Percentiles rank a stretch among this genome's conserved stretches.
These are phyloP conservation scores for Hypoxylon sp. DNA, from an alignment of 2,329 filamentous ascomycete genomes.

Conservation along the genomic window DNA sequence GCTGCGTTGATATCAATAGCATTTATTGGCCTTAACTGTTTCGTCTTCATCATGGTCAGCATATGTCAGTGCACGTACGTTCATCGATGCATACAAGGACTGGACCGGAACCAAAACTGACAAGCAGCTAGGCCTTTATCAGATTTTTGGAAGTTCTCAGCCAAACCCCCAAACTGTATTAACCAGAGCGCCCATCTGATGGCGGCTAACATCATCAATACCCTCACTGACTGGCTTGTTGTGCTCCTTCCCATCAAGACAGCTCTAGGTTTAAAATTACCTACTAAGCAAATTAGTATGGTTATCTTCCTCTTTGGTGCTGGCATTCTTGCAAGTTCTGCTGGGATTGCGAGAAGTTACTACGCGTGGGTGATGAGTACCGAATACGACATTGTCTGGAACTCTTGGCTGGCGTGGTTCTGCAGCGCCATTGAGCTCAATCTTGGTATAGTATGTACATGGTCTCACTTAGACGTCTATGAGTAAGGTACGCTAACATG, in stretches of 20 bases:
- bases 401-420: constrained; percentile 56
- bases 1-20: constrained; percentile 52
- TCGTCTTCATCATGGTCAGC: constrained; percentile 57
- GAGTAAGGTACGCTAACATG: constrained; percentile 8
- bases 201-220: constrained; percentile 71
- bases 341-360: constrained; percentile 58
- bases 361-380: constrained; percentile 54
- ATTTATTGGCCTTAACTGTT: constrained; percentile 52
- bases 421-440: constrained; percentile 59
- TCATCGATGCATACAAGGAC: background rate
- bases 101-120: constrained; percentile 3
- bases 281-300: constrained; percentile 62
- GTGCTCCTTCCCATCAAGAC: constrained; percentile 66
- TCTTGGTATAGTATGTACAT: constrained; percentile 57
- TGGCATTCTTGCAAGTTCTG: constrained; percentile 63
- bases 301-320: constrained; percentile 65
- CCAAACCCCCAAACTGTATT: constrained; percentile 59
- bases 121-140: constrained; percentile 54
- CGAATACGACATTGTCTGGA: constrained; percentile 57
- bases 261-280: constrained; percentile 62
- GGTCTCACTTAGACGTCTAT: background rate
- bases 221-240: constrained; percentile 70
- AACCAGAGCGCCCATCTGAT: constrained; percentile 66
- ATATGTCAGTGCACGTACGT: constrained; percentile 59
- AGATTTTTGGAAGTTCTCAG: constrained; percentile 57